Percentiles rank a stretch among this genome's conserved stretches.
phyloP scores from a whole-genome alignment of 2,329 filamentous ascomycete genomes.

The Ceratocystis destructans region DNA sequence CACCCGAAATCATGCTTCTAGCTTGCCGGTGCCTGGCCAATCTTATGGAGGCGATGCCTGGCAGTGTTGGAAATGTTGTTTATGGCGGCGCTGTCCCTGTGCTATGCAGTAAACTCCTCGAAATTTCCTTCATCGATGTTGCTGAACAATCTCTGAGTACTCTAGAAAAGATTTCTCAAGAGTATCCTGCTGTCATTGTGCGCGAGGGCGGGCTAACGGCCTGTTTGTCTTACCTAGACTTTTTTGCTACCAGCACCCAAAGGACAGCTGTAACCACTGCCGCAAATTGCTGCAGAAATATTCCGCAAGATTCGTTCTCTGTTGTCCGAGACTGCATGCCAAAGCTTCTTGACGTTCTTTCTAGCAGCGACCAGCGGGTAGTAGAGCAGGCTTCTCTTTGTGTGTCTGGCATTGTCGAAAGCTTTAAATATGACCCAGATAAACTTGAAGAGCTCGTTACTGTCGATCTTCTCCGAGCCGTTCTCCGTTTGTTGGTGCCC shows the following conservation, averaged over 20 bases:
- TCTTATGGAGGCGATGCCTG: conserved; percentile 89
- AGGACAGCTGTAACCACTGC: conserved; percentile 93
- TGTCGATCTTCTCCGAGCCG: conserved; percentile 68
- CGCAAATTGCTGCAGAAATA: conserved; percentile 95
- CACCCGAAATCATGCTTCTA: conserved; percentile 92
- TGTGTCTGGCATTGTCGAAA: conserved; percentile 90
- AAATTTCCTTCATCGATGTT: conserved; percentile 94
- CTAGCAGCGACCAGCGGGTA: conserved; percentile 87
- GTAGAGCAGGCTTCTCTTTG: conserved; percentile 94
- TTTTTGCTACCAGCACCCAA: conserved; percentile 94
- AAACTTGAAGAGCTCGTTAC: conserved; percentile 90
- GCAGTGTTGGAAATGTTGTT: conserved; percentile 86
- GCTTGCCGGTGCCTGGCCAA: conserved; percentile 94
- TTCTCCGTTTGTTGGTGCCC: conserved; percentile 76
- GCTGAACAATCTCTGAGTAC: conserved; percentile 96
- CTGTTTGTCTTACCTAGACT: conserved; percentile 92
- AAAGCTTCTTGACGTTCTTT: conserved; percentile 76
- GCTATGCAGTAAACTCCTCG: conserved; percentile 83
- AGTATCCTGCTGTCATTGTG: conserved; percentile 90
- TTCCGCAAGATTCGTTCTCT: conserved; percentile 81
- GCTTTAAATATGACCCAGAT: conserved; percentile 75
- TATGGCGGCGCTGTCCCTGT: conserved; percentile 95
- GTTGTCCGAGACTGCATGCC: conserved; percentile 95
- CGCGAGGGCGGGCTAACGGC: conserved; percentile 88
- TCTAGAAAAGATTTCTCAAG: conserved; percentile 90